Conservation (phyloP, 2,329 filamentous ascomycete species). For the Diaporthe sp. region DNA sequence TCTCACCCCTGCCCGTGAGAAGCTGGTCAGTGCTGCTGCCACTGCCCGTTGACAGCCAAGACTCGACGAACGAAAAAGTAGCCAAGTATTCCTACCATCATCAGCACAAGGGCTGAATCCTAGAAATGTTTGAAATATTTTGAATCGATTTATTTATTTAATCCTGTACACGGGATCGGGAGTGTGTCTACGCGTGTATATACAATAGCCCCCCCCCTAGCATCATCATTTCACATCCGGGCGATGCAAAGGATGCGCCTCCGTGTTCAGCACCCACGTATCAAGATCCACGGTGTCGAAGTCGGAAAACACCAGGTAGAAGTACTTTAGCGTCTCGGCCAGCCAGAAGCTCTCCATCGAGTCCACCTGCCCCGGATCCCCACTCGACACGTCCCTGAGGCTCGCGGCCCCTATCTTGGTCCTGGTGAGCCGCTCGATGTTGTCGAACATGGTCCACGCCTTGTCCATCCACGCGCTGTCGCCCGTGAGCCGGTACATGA, state of each 20-base stretch:
- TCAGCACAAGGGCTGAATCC: not conserved
- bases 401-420: constrained; percentile 75
- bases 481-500: constrained; percentile 82
- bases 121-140: not conserved
- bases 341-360: constrained; percentile 85
- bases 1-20: constrained; percentile 1
- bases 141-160: not conserved
- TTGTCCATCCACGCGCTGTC: constrained; percentile 75
- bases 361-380: constrained; percentile 60
- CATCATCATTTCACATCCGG: constrained; percentile 40
- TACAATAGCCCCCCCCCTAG: not conserved
- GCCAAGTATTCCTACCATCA: too few relatives aligned
- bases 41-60: not conserved
- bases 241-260: constrained; percentile 65
- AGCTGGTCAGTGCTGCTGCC: constrained; percentile 13
- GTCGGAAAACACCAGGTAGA: constrained; percentile 74
- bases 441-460: constrained; percentile 82
- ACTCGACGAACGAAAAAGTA: not conserved
- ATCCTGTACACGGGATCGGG: not conserved
- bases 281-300: constrained; percentile 72
- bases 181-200: not conserved
- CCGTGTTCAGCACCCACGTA: constrained; percentile 72
- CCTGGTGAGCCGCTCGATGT: constrained; percentile 72
- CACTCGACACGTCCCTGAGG: constrained; percentile 74
- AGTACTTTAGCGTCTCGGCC: constrained; percentile 77